Percentiles rank a stretch among this genome's conserved stretches.
These are phyloP conservation scores for Pecoramyces ruminantium DNA, from an alignment of 192 early-diverging fungal genomes.

Conservation along the genomic window DNA sequence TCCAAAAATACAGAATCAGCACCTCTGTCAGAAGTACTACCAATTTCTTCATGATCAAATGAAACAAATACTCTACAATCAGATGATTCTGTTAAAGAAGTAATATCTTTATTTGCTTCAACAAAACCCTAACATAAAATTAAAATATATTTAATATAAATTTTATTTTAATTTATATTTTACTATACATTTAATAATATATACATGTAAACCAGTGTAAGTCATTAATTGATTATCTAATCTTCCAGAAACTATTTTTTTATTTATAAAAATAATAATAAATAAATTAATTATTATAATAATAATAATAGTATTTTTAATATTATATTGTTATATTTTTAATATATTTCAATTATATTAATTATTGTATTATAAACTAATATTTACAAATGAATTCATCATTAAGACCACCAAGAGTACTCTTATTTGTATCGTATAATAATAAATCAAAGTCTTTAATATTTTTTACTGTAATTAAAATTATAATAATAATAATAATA, in stretches of 20 bases:
- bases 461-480: constrained; percentile 24
- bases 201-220: constrained; percentile 62
- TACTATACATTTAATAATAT: constrained; percentile 1
- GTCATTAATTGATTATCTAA: constrained; percentile 95
- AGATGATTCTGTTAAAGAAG: constrained; percentile 35
- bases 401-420: constrained; percentile 73
- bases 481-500: neutral
- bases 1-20: constrained; percentile 81
- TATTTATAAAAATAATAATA: too few species aligned
- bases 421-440: constrained; percentile 85
- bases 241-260: constrained; percentile 53
- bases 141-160: constrained; percentile 5
- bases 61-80: constrained; percentile 72
- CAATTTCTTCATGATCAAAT: constrained; percentile 98
- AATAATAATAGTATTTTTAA: too few species aligned
- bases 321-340: too few species aligned
- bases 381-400: constrained; percentile 68
- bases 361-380: too few species aligned
- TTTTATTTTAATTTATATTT: neutral
- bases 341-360: too few species aligned
- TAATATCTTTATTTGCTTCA: constrained; percentile 17
- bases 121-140: constrained; percentile 27
- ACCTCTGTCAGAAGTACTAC: constrained; percentile 79
- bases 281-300: too few species aligned
- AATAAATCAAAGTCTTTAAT: constrained; percentile 95